Evolutionary conservation across 2,329 filamentous ascomycete species (phyloP).

Genomic region (Fusarium sp.): DNA sequence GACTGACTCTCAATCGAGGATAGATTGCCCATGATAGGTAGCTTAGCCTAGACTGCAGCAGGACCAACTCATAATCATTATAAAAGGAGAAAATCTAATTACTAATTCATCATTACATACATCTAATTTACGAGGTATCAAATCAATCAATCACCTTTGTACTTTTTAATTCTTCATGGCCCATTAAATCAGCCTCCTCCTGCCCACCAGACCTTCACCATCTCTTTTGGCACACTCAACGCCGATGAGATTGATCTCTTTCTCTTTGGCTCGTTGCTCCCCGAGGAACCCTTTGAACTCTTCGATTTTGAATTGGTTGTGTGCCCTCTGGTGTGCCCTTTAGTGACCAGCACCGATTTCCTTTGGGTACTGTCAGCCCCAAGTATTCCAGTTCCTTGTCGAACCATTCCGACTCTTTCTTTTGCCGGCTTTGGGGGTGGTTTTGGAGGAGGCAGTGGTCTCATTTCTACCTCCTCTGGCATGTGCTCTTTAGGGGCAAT

Average conservation of each 20-base stretch:
- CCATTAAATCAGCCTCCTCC: slow-evolving; percentile 22
- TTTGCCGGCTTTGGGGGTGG: slow-evolving; percentile 22
- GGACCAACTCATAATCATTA: background rate
- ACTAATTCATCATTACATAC: slow-evolving; percentile 29
- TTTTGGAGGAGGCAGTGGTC: slow-evolving; percentile 34
- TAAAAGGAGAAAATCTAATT: slow-evolving; percentile 15
- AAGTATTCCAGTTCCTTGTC: slow-evolving; percentile 37
- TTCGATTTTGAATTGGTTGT: slow-evolving; percentile 18
- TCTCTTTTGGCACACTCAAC: slow-evolving; percentile 42
- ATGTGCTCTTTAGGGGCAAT: slow-evolving; percentile 24
- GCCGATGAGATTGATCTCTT: slow-evolving; percentile 36
- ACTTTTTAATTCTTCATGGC: slow-evolving; percentile 26
- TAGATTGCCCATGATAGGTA: no score
- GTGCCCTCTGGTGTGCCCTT: slow-evolving; percentile 31
- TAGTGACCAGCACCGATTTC: slow-evolving; percentile 40
- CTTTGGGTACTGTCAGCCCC: slow-evolving; percentile 34
- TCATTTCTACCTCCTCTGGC: slow-evolving; percentile 46
- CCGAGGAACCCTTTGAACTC: slow-evolving; percentile 12
- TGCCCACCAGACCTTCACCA: slow-evolving; percentile 48
- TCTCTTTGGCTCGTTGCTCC: slow-evolving; percentile 24
- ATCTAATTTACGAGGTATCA: slow-evolving; percentile 25
- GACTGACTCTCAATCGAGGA: no score
- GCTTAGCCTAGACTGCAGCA: background rate
- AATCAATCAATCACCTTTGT: slow-evolving; percentile 13
- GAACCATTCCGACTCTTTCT: slow-evolving; percentile 40